phyloP scores from a whole-genome alignment of 768 basidiomycete species.

The Tricholoma sp. region DNA sequence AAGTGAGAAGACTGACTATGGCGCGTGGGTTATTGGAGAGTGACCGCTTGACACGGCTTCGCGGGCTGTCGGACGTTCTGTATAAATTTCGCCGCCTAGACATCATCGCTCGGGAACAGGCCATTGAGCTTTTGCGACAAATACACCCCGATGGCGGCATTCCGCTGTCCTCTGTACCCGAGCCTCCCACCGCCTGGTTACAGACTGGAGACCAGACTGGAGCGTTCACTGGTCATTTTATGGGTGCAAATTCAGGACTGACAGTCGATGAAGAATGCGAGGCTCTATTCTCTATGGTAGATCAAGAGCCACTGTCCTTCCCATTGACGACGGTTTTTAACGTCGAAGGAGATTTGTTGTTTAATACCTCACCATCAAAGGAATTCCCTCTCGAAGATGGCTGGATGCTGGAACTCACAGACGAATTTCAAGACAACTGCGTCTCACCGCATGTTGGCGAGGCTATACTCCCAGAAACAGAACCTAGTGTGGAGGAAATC shows the following conservation, averaged over 20 bases:
- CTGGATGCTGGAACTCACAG: neutral
- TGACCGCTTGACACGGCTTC: too few species aligned
- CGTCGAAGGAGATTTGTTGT: neutral
- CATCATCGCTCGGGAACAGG: constrained; percentile 6
- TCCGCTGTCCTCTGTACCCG: neutral
- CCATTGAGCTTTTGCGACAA: too few species aligned
- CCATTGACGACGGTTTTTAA: neutral
- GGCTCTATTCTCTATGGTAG: neutral
- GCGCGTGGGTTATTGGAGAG: too few species aligned
- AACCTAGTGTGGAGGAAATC: too few species aligned
- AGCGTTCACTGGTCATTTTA: neutral
- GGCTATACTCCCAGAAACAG: too few species aligned
- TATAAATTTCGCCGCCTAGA: constrained; percentile 31
- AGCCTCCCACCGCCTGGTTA: neutral
- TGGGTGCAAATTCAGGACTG: neutral
- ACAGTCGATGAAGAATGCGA: neutral
- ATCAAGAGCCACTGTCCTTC: neutral
- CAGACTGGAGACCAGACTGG: too few species aligned
- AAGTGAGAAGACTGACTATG: too few species aligned
- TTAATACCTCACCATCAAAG: neutral
- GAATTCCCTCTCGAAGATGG: neutral
- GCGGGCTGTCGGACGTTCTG: constrained; percentile 13
- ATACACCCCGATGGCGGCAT: neutral
- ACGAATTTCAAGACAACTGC: too few species aligned
- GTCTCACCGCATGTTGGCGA: too few species aligned